Evolutionary conservation across 1,284 basidiomycete species (phyloP).

Genomic region (Bjerkandera adusta): DNA sequence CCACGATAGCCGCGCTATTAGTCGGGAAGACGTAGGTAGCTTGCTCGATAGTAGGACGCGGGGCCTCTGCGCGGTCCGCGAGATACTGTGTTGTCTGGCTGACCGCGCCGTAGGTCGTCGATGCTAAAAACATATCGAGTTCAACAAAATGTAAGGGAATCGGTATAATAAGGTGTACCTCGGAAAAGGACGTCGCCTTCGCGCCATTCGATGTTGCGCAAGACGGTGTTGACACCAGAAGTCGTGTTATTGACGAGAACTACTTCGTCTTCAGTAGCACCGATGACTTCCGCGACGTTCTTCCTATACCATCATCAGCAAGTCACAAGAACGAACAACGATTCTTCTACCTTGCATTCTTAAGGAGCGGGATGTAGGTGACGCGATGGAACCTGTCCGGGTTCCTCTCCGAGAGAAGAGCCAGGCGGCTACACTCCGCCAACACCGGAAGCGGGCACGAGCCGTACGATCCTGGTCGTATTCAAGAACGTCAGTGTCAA

Average conservation of each 20-base stretch:
- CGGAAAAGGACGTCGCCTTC: constrained; percentile 48
- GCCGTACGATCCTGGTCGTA: constrained; percentile 78
- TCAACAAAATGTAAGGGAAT: background rate
- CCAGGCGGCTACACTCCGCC: constrained; percentile 44
- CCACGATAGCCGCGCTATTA: constrained; percentile 57
- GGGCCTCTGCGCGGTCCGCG: constrained; percentile 41
- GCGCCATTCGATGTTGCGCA: constrained; percentile 59
- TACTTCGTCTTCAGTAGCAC: constrained; percentile 58
- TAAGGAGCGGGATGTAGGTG: constrained; percentile 38
- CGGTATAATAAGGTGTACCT: constrained; percentile 29
- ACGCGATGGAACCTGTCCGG: constrained; percentile 64
- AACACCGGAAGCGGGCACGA: constrained; percentile 62
- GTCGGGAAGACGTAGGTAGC: constrained; percentile 45
- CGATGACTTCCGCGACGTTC: constrained; percentile 58
- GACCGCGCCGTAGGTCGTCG: constrained; percentile 61
- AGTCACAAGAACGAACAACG: background rate
- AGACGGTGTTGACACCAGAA: constrained; percentile 64
- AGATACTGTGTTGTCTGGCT: constrained; percentile 56
- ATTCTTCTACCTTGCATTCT: constrained; percentile 36
- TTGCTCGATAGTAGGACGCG: constrained; percentile 17
- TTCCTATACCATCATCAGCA: constrained; percentile 14
- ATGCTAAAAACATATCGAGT: constrained; percentile 15
- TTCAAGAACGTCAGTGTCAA: background rate
- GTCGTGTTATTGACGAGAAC: constrained; percentile 69
- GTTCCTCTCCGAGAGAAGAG: constrained; percentile 50